Percentiles rank a stretch among this genome's conserved stretches.
Evolutionary conservation across 73 alveolate species (phyloP).

Genomic region (Paramecium sonneborni): DNA sequence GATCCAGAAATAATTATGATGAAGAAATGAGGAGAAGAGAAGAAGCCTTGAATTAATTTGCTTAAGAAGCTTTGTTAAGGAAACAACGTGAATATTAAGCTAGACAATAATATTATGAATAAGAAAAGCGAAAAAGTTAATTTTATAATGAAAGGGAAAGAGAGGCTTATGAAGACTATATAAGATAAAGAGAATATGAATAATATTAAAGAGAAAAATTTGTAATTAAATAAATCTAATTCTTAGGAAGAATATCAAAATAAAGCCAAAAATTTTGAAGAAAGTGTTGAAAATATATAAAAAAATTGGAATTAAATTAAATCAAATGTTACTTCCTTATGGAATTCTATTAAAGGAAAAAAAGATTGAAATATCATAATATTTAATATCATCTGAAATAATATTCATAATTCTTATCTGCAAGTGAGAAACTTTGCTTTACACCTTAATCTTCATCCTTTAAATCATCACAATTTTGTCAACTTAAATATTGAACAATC

Average conservation of each 20-base stretch:
- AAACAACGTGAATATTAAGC: not conserved
- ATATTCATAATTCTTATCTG: no score
- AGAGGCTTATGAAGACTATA: conserved; percentile 41
- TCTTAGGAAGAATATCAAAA: not conserved
- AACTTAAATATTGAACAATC: no score
- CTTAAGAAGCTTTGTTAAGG: conserved; percentile 25
- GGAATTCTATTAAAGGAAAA: conserved; percentile 43
- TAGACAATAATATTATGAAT: not conserved
- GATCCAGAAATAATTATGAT: not conserved
- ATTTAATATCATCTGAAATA: no score
- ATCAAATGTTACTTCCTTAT: not conserved
- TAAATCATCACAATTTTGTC: no score
- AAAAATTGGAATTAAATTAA: conserved; percentile 37
- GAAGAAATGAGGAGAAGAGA: not conserved
- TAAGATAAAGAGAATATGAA: conserved; percentile 47
- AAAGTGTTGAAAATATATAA: not conserved
- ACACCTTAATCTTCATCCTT: no score
- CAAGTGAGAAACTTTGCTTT: no score
- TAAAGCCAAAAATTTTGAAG: not conserved
- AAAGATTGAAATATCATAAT: not conserved
- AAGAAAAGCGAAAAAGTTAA: not conserved
- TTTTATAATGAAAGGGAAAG: conserved; percentile 18
- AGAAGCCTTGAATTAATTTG: conserved; percentile 12
- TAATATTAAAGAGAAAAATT: conserved; percentile 26
- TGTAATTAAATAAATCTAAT: not conserved